Conservation (phyloP, 2,329 filamentous ascomycete genomes). For the Pseudofabraea citricarpa region DNA sequence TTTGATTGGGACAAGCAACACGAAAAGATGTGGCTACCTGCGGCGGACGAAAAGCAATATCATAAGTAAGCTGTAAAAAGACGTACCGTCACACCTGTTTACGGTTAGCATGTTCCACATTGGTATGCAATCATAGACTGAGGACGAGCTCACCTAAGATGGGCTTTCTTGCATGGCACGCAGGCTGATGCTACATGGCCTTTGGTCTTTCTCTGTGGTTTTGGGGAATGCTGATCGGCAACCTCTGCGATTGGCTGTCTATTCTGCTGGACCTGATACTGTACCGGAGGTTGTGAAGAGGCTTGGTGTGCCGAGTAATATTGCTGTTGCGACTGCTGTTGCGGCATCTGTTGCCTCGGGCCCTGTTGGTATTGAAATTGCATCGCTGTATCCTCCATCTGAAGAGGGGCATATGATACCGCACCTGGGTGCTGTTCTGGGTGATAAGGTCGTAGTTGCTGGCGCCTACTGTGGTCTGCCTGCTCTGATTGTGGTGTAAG, state of each 20-base stretch:
- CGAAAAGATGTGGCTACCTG: slow-evolving; percentile 4
- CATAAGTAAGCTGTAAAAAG: slow-evolving; percentile 17
- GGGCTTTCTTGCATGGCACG: slow-evolving; percentile 79
- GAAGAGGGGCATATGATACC: slow-evolving; percentile 20
- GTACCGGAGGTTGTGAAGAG: too few relatives aligned
- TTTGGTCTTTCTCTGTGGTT: slow-evolving; percentile 64
- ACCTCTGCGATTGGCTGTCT: slow-evolving; percentile 37
- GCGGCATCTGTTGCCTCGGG: slow-evolving; percentile 14
- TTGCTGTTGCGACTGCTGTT: slow-evolving; percentile 18
- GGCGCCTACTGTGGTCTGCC: slow-evolving; percentile 16
- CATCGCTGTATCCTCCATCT: slow-evolving; percentile 18
- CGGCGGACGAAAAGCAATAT: slow-evolving; percentile 9
- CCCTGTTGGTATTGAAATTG: slow-evolving; percentile 16
- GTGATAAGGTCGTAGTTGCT: slow-evolving; percentile 33
- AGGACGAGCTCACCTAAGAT: slow-evolving; percentile 52
- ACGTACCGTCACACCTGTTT: slow-evolving; percentile 60
- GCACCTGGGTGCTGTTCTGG: slow-evolving; percentile 26
- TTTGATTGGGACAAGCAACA: background rate
- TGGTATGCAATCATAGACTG: slow-evolving; percentile 4
- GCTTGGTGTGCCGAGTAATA: slow-evolving; percentile 24
- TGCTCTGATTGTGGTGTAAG: slow-evolving; percentile 22
- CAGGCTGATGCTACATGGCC: slow-evolving; percentile 82
- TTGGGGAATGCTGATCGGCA: slow-evolving; percentile 48
- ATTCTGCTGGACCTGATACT: too few relatives aligned
- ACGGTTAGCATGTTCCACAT: slow-evolving; percentile 26